Percentiles rank a stretch among this genome's conserved stretches.
These are phyloP conservation scores for Agaricus subrufescens DNA, from an alignment of 768 basidiomycete genomes.

Conservation along the genomic window DNA sequence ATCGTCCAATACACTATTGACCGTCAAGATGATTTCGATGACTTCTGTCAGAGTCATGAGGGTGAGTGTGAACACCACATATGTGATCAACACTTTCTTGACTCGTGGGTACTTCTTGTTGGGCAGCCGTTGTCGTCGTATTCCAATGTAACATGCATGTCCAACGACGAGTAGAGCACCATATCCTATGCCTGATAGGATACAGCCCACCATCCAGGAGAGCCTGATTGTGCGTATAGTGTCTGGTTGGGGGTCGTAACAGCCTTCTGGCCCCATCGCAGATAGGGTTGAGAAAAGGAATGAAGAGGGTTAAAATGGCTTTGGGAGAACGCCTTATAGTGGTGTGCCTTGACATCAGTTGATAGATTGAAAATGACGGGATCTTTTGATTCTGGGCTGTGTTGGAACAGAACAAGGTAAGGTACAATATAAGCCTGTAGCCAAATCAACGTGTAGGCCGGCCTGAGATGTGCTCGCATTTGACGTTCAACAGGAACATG, in stretches of 20 bases:
- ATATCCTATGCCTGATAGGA: neutral
- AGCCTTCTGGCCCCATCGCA: conserved; percentile 15
- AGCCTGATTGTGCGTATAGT: neutral
- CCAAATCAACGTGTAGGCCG: too few relatives aligned
- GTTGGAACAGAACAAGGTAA: too few relatives aligned
- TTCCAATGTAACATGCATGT: neutral
- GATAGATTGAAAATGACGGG: too few relatives aligned
- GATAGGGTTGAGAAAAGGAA: neutral
- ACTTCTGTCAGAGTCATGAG: neutral
- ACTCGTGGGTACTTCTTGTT: neutral
- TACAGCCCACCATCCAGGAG: neutral
- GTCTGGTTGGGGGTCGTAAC: conserved; percentile 5
- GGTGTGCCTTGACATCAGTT: too few relatives aligned
- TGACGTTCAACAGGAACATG: too few relatives aligned
- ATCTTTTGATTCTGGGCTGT: too few relatives aligned
- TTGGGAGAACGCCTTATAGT: too few relatives aligned
- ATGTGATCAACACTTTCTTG: neutral
- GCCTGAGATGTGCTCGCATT: too few relatives aligned
- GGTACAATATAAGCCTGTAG: too few relatives aligned
- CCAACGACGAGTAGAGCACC: neutral
- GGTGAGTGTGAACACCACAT: neutral
- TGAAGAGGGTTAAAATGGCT: too few relatives aligned
- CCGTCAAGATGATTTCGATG: neutral
- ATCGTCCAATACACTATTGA: neutral
- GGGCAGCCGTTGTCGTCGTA: neutral